Conservation (phyloP, 148 eudicot species). For the Diospyros kaki region DNA sequence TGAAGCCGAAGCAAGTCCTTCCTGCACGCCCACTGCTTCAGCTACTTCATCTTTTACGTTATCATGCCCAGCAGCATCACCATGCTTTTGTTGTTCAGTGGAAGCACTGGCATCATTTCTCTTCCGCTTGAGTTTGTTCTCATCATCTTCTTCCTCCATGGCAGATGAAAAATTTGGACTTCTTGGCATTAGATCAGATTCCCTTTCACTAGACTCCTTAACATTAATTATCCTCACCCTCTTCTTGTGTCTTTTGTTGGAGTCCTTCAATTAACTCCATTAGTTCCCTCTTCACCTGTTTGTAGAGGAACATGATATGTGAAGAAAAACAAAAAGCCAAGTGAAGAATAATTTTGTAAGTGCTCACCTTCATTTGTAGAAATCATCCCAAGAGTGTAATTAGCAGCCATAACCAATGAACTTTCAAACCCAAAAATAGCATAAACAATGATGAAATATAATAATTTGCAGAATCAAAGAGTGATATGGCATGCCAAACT, state of each 20-base stretch:
- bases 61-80: too few species aligned
- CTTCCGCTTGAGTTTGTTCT: constrained; percentile 12
- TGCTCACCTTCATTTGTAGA: too few species aligned
- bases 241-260: constrained; percentile 26
- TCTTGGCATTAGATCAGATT: constrained; percentile 13
- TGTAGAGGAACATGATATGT: background rate
- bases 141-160: constrained; percentile 13
- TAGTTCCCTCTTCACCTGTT: constrained; percentile 66
- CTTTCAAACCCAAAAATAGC: background rate
- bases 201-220: constrained; percentile 20
- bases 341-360: too few species aligned
- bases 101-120: background rate
- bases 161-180: constrained; percentile 12
- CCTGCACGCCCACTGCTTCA: too few species aligned
- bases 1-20: too few species aligned
- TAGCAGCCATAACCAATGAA: too few species aligned
- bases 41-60: too few species aligned
- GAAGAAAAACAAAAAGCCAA: too few species aligned
- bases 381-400: too few species aligned
- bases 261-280: constrained; percentile 60
- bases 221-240: constrained; percentile 32
- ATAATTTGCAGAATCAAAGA: background rate
- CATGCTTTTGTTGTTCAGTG: background rate
- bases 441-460: background rate
- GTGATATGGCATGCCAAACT: constrained; percentile 24